Conservation (phyloP, 768 basidiomycete species). For the Chiua virens region DNA sequence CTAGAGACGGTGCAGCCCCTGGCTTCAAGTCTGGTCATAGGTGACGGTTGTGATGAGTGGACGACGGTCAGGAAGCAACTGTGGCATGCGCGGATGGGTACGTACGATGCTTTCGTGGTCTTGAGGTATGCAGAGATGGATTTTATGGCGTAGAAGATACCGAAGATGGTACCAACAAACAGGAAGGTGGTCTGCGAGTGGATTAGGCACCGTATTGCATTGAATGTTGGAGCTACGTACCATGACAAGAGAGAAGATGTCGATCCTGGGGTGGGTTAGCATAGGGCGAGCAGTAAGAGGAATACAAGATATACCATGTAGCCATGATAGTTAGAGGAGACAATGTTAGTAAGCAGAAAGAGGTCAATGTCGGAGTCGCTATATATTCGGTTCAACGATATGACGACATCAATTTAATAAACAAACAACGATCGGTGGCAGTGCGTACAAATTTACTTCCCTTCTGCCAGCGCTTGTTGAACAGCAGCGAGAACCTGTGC, state of each 20-base stretch:
- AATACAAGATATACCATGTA: constrained; percentile 5
- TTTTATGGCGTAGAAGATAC: constrained; percentile 37
- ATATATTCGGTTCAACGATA: too few relatives aligned
- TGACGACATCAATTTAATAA: neutral
- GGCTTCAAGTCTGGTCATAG: constrained; percentile 47
- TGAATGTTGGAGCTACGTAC: neutral
- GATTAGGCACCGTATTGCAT: too few relatives aligned
- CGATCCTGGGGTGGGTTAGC: constrained; percentile 7
- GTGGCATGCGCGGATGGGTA: constrained; percentile 7
- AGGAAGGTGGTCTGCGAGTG: constrained; percentile 44
- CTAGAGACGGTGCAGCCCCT: constrained; percentile 57
- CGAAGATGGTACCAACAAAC: constrained; percentile 47
- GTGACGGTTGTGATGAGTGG: too few relatives aligned
- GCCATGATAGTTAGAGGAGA: constrained; percentile 12
- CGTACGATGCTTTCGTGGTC: constrained; percentile 57
- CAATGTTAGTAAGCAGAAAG: too few relatives aligned
- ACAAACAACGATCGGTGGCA: neutral
- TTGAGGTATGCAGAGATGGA: constrained; percentile 43
- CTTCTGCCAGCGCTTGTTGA: constrained; percentile 49
- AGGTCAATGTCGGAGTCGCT: too few relatives aligned
- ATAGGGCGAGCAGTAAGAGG: too few relatives aligned
- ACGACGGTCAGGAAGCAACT: neutral
- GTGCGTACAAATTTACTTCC: neutral
- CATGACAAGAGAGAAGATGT: constrained; percentile 16
- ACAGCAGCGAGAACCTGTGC: constrained; percentile 71